phyloP scores from a whole-genome alignment of 768 basidiomycete genomes.

The Astraeus odoratus region DNA sequence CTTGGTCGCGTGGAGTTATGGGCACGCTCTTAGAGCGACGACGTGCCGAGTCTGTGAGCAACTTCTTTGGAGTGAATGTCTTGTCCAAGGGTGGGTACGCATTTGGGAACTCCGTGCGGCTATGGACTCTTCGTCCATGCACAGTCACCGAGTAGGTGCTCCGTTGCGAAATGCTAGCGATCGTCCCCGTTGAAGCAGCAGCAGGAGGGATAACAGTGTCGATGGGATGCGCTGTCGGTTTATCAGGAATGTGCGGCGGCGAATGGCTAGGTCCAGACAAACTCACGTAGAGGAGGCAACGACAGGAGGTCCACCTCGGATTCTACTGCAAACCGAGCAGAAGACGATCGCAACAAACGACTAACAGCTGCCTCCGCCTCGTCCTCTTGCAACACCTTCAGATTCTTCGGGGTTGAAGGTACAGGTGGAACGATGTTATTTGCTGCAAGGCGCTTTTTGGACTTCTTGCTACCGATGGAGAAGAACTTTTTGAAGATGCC shows the following conservation, averaged over 20 bases:
- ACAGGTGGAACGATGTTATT: slow-evolving; percentile 22
- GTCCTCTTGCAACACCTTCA: slow-evolving; percentile 26
- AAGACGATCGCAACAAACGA: slow-evolving; percentile 63
- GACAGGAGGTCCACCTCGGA: slow-evolving; percentile 49
- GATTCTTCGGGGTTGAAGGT: slow-evolving; percentile 16
- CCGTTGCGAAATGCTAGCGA: slow-evolving; percentile 45
- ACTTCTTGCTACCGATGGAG: slow-evolving; percentile 60
- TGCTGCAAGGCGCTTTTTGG: slow-evolving; percentile 35
- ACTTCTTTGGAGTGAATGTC: slow-evolving; percentile 20
- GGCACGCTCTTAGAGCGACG: slow-evolving; percentile 29
- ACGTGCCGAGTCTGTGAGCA: slow-evolving; percentile 21
- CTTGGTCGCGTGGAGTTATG: slow-evolving; percentile 40
- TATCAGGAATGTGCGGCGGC: background rate
- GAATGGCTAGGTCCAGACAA: slow-evolving; percentile 5
- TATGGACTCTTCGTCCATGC: slow-evolving; percentile 51
- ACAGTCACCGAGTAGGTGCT: slow-evolving; percentile 73
- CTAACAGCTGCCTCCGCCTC: slow-evolving; percentile 40
- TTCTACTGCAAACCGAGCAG: slow-evolving; percentile 54
- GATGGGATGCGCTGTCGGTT: slow-evolving; percentile 54
- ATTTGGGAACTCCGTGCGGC: slow-evolving; percentile 59
- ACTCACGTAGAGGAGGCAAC: slow-evolving; percentile 68
- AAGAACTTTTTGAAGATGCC: slow-evolving; percentile 66
- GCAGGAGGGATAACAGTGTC: slow-evolving; percentile 47
- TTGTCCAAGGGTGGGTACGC: slow-evolving; percentile 42
- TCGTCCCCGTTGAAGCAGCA: slow-evolving; percentile 43